Base-by-base conservation (phyloP, 2,329 filamentous ascomycete genomes). In the Pleurostoma richardsiae region DNA sequence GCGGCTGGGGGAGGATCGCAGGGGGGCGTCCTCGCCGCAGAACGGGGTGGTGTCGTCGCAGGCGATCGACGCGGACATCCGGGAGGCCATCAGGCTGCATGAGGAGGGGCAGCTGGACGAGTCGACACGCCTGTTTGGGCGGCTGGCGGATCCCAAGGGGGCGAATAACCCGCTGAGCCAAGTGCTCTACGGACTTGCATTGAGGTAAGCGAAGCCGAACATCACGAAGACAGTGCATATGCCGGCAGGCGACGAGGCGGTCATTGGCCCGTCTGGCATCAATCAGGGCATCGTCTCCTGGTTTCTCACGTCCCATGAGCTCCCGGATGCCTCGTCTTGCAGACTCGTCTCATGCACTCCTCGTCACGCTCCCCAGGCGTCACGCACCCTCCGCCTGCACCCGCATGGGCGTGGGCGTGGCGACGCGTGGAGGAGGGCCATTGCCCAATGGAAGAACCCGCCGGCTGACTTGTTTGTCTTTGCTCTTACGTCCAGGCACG, bases 81-180 rank as follows among this genome's bases (percentile, higher is more conserved):
- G 96, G 67, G 85, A 95, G 68, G 94, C 94, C n/a, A 99, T 99
- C 62, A 80, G 86, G 51, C 74, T 97, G 53, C 94, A 99, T 64
- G 94, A 99, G 68, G 77, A 74, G 41, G 92, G 92, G 48, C 79
- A 94, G 50, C 76, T 96, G 47, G 80, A 83, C 58, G 70, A 76
- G 59, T 94, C 90, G 45, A 96, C 94, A n/a, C 72, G 74, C 44
- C 81, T 97, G 68, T 99, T 99, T 69, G 87, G 83, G 29, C 74
- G 77, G 50, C 74, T 99, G 55, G 94, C 94, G 45, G 85, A 96
- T 63, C 88, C 88, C 0, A 76, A 83, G 45, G 90, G 89, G 28
- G 82, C 85, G 43, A 96, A 96, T 63, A 96, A 97, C 68, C 88
- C 94, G 39, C 76, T 99, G 53, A 94, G 90, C 59, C 92, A 99